Conservation (phyloP, 495 filamentous ascomycete genomes). For the Halenospora varia region DNA sequence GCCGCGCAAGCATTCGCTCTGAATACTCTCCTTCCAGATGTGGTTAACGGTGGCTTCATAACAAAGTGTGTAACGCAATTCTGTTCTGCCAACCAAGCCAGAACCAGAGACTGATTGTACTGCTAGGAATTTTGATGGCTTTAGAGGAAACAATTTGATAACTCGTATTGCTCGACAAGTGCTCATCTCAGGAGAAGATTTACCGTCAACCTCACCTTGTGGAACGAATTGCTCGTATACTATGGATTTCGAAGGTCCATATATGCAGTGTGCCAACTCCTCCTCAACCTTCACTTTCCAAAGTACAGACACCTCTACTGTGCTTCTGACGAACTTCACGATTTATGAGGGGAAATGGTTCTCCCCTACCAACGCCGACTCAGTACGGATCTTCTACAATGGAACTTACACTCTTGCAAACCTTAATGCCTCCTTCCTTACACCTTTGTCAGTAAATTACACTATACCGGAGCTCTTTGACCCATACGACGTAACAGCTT, state of each 20-base stretch:
- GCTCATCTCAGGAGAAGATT: conserved; percentile 3
- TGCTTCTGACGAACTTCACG: neutral
- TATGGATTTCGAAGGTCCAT: conserved; percentile 12
- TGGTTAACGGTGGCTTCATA: neutral
- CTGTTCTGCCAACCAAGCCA: neutral
- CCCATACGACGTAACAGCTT: no score
- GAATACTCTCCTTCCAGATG: neutral
- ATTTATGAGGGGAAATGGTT: conserved; percentile 4
- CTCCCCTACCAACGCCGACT: neutral
- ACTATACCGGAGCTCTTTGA: no score
- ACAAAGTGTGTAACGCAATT: conserved; percentile 9
- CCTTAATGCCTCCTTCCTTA: conserved; percentile 12
- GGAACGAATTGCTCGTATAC: conserved; percentile 20
- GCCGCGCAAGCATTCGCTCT: conserved; percentile 10
- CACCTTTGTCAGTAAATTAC: conserved; percentile 1
- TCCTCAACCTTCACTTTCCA: conserved; percentile 3
- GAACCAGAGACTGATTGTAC: neutral
- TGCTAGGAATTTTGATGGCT: neutral
- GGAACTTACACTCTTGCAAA: conserved; percentile 6
- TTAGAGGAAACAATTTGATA: conserved; percentile 3
- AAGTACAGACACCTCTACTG: neutral
- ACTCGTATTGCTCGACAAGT: conserved; percentile 2
- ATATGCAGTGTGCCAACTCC: conserved; percentile 14
- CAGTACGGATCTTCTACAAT: conserved; percentile 6
- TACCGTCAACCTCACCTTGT: conserved; percentile 12